Base-by-base conservation (phyloP, 179 eudicot genomes). In the Beta lomatogona region DNA sequence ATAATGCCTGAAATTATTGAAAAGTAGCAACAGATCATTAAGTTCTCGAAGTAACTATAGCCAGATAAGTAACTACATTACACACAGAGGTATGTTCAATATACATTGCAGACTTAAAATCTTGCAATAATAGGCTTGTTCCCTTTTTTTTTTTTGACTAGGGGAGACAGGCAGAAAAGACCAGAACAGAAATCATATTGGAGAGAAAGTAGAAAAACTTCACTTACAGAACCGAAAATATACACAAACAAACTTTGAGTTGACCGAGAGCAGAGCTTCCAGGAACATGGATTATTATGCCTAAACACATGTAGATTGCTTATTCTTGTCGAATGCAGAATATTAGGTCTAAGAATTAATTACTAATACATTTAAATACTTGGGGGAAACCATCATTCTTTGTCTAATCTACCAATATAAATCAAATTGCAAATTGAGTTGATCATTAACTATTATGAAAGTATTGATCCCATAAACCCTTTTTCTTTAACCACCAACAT, bases 1-100 rank as follows among this genome's bases (percentile, higher is more conserved):
- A 96, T 6, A 96, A 89, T 66, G 99, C 99, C 99, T 96, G 87
- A 36, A 28, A 79, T 63, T 11, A 55, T 5, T 36, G 15, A 53
- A 28, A 70, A 15, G 19, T 25, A 68, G 45, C 31, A 68, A 58
- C 50, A 16, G 77, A 10, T 67, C 8, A 50, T 36, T 72, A 14
- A 75, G 50, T 45, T 25, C 61, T n/a, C 45, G 28, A 63, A 64
- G 45, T 7, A 44, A 28, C 3, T 14, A 21, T 18, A 50, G 31
- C 15, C 69, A 21, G 55, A 64, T 18, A 44, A 76, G 63, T 50
- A 64, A 48, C 41, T n/a, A 67, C 16, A 31, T 15, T 12, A 15
- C 54, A 67, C 31, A 64, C 54, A 70, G 31, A 46, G 3, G 45
- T 52, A 41, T 9, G 65, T 21, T 9, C 53, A 57, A 46, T 2